phyloP scores from a whole-genome alignment of 495 filamentous ascomycete species.

The Podospora didyma region DNA sequence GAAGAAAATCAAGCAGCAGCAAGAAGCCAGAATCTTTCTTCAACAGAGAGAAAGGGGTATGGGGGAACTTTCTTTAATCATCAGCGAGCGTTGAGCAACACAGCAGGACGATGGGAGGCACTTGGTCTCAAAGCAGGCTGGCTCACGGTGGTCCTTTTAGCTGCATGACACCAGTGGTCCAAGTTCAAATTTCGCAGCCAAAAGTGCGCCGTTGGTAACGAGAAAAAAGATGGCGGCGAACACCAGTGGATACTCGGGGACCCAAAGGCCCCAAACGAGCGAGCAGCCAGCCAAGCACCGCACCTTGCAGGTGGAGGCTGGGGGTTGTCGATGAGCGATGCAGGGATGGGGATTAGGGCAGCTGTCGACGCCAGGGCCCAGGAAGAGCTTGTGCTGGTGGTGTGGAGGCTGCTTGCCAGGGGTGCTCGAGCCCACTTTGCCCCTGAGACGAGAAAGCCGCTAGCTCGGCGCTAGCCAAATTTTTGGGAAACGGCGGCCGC shows the following conservation, averaged over 20 bases:
- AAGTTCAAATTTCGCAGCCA: conserved; percentile 12
- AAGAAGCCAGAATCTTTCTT: no score
- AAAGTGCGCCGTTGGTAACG: background rate
- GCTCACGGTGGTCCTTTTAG: conserved; percentile 13
- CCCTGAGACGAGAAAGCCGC: background rate
- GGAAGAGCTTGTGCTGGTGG: background rate
- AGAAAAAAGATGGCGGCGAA: conserved; percentile 3
- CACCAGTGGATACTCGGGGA: background rate
- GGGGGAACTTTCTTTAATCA: no score
- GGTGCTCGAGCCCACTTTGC: background rate
- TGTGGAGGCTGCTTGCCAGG: background rate
- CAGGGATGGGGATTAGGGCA: background rate
- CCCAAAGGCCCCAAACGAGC: no score
- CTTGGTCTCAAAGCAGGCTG: background rate
- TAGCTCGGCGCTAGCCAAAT: no score
- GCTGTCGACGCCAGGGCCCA: background rate
- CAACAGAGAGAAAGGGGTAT: no score
- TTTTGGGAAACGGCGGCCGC: no score
- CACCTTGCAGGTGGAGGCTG: background rate
- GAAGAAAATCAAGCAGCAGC: no score
- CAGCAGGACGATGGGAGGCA: background rate
- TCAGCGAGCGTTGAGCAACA: background rate
- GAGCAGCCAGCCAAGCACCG: no score
- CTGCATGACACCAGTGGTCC: conserved; percentile 24
- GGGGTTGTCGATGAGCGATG: background rate